Evolutionary conservation across 805 yeast species (phyloP), one percentile per base, ranked within the genome.

Genomic region (Saccharomyces cerevisiae): DNA sequence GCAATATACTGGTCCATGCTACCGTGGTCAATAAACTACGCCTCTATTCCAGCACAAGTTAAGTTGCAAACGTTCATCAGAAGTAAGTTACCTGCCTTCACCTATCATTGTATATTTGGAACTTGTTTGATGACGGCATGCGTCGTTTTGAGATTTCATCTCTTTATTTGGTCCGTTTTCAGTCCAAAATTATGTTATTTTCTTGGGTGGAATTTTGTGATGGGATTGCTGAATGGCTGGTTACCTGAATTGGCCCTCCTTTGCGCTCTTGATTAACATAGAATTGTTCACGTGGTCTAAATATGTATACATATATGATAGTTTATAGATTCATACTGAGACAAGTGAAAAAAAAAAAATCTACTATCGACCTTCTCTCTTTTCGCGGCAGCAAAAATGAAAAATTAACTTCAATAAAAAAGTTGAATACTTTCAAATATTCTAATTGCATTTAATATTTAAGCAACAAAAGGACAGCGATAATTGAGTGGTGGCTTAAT

Each of bases 81-180:
- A 46, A 53, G 54, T 27, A 66, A 62, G 43, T 22, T 61, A 14
- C 65, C 67, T 6, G 47, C 72, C 22, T 68, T 82, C 32, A 63
- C 78, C 1, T 87, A 84, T 62, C 87, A 86, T 66, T 72, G 85
- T 1, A 58, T 84, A 1, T 73, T 83, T 9, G 85, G 87, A 1
- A 61, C 80, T 2, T 78, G 79, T 47, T 76, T 89, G 51, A 66
- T 87, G 47, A 71, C 74, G 0, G 85, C 97, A 13, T 94, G 98
- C 67, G 77, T 78, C 51, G 74, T 79, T 22, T 76, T 91, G 60
- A 76, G 96, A 60, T 87, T 84, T 64, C 99, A 94, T 68, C 74
- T 94, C 54, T 94, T 94, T 67, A 87, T 94, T 9, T 94, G 99
- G 99, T 91, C 98, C 1, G 99, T 94, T 6, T 94, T 94, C 72